These are phyloP conservation scores for Acanthamoeba triangularis DNA, from an alignment of 208 protist genomes.

Conservation along the genomic window DNA sequence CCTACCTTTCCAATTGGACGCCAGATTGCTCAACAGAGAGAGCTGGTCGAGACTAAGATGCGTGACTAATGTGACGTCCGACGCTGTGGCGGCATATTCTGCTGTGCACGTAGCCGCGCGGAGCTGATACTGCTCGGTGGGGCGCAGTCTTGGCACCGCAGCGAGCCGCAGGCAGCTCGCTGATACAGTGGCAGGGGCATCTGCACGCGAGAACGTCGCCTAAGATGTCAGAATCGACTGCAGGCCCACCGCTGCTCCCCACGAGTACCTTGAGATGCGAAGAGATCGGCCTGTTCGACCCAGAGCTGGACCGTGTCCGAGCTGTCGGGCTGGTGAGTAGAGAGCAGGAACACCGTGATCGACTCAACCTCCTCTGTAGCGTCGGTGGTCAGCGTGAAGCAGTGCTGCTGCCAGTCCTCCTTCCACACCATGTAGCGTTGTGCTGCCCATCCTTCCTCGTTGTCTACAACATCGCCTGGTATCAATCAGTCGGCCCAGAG, in stretches of 20 bases:
- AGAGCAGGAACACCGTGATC: conserved; percentile 13
- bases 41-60: conserved; percentile 32
- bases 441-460: background rate
- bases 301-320: background rate
- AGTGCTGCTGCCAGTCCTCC: conserved; percentile 53
- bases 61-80: background rate
- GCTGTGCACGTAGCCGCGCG: background rate
- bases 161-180: background rate
- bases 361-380: background rate
- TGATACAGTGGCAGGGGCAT: background rate
- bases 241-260: background rate
- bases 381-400: background rate
- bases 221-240: background rate
- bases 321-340: background rate
- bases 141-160: background rate
- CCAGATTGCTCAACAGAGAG: background rate
- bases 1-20: conserved; percentile 10
- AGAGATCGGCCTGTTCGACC: conserved; percentile 27
- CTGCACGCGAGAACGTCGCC: background rate
- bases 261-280: background rate
- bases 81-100: background rate
- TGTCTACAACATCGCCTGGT: background rate
- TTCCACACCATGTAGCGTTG: background rate
- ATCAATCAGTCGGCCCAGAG: background rate
- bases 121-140: background rate